These are phyloP conservation scores for Helichrysum umbraculigerum DNA, from an alignment of 129 eudicot species.

Conservation along the genomic window DNA sequence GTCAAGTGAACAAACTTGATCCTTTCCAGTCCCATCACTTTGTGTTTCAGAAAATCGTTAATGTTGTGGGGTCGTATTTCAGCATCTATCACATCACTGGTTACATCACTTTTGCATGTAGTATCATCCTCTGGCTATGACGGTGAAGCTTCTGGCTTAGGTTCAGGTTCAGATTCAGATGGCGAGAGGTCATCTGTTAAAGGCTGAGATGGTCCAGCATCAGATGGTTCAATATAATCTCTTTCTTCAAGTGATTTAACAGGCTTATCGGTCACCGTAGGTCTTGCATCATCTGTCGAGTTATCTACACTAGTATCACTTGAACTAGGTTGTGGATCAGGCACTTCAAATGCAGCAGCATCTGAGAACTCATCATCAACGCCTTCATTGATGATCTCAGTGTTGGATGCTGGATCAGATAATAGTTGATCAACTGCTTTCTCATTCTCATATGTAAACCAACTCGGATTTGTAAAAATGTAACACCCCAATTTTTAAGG, in stretches of 20 bases:
- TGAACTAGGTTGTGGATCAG: conserved; percentile 29
- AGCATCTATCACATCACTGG: neutral
- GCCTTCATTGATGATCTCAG: conserved; percentile 20
- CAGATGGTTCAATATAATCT: conserved; percentile 38
- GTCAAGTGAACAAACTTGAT: neutral
- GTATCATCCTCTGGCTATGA: neutral
- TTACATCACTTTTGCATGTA: neutral
- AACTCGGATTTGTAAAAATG: conserved; percentile 82
- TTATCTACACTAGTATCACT: conserved; percentile 31
- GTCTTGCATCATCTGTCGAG: conserved; percentile 21
- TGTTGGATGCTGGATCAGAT: neutral
- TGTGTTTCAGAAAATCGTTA: neutral
- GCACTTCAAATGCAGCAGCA: conserved; percentile 46
- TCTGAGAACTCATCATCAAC: conserved; percentile 38
- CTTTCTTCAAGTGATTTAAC: conserved; percentile 70
- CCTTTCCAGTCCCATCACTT: conserved; percentile 2
- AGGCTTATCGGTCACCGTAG: conserved; percentile 50
- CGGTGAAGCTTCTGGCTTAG: neutral
- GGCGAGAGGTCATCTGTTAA: conserved; percentile 1
- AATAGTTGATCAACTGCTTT: conserved; percentile 38
- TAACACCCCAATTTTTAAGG: too few species aligned
- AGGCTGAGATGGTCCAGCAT: conserved; percentile 8
- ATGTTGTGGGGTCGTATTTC: neutral
- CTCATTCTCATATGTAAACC: conserved; percentile 83
- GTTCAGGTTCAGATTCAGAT: conserved; percentile 14